Evolutionary conservation across 1,284 basidiomycete species (phyloP).

Genomic region (Mycena citricolor): DNA sequence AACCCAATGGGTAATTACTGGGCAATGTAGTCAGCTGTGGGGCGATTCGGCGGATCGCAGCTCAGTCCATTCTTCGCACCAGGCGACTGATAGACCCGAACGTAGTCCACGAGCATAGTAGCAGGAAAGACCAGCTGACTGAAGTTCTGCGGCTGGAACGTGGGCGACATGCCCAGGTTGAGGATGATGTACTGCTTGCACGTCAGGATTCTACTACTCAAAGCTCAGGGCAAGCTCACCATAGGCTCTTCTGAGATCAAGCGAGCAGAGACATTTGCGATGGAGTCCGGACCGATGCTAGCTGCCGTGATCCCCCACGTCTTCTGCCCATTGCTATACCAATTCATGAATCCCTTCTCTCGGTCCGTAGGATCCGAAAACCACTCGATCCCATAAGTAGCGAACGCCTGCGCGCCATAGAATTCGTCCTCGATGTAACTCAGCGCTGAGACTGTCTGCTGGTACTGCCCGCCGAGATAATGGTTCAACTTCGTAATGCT

Average conservation of each 20-base stretch:
- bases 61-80: conserved; percentile 36
- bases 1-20: too few relatives aligned
- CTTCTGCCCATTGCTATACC: conserved; percentile 51
- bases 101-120: conserved; percentile 59
- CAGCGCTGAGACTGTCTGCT: conserved; percentile 67
- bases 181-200: conserved; percentile 50
- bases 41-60: conserved; percentile 20
- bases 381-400: conserved; percentile 63
- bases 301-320: conserved; percentile 58
- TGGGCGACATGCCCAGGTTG: conserved; percentile 58
- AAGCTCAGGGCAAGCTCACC: conserved; percentile 35
- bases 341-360: conserved; percentile 56
- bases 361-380: conserved; percentile 54
- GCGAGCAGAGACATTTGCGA: conserved; percentile 46
- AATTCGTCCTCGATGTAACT: conserved; percentile 43
- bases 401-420: conserved; percentile 46
- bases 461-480: conserved; percentile 67
- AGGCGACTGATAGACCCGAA: conserved; percentile 58
- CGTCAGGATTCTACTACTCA: conserved; percentile 17
- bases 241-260: conserved; percentile 58
- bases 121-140: conserved; percentile 49
- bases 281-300: conserved; percentile 52
- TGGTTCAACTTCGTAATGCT: conserved; percentile 51
- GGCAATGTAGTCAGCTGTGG: conserved; percentile 20
- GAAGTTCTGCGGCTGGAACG: conserved; percentile 55